Evolutionary conservation across 2,329 filamentous ascomycete species (phyloP), one percentile per base, ranked within the genome.

Genomic region (Talaromyces sp.): DNA sequence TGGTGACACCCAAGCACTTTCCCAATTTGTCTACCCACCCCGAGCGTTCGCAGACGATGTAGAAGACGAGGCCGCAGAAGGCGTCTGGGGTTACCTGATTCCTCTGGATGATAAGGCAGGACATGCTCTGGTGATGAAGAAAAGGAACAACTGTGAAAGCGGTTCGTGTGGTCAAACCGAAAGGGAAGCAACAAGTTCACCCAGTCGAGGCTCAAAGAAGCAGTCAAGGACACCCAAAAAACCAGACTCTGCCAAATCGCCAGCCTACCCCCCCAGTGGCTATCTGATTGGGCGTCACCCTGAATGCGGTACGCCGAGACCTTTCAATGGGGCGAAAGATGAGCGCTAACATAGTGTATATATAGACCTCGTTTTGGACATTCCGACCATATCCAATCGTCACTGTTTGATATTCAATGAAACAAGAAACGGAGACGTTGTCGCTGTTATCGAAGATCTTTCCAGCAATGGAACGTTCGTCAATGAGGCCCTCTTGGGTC

Each of bases 401-500:
- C 72, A 82, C 79, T 63, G 81, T 84, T 63, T 80, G 45, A 63
- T 81, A 55, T 78, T 80, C 64, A 70, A 78, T 52, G 82, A 87
- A 69, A 84, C 81, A 63, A 81, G 79, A 62, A 76, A 78, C 53
- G 82, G 84, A 35, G 79, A 80, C 61, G 69, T 78, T 0, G 75
- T 85, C 41, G 93, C 91, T 8, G 83, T 97, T 11, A 75, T 99
- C 5, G 92, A 99, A 71, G 94, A 99, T 72, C 77, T 97, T 19
- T 99, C 94, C 6, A 94, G 87, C 69, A 99, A 99, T 70, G 94
- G 94, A 53, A 99, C 95, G 0, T 99, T 92, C 70, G 88, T 99
- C 66, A 97, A 97, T 68, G 91, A 97, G 66, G 88, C 87, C 15
- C 82, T 96, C 31, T 84, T 99, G 22, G 94, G 94, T 22, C 87